phyloP scores from a whole-genome alignment of 352 stramenopile genomes.

The Phytophthora hibernalis region DNA sequence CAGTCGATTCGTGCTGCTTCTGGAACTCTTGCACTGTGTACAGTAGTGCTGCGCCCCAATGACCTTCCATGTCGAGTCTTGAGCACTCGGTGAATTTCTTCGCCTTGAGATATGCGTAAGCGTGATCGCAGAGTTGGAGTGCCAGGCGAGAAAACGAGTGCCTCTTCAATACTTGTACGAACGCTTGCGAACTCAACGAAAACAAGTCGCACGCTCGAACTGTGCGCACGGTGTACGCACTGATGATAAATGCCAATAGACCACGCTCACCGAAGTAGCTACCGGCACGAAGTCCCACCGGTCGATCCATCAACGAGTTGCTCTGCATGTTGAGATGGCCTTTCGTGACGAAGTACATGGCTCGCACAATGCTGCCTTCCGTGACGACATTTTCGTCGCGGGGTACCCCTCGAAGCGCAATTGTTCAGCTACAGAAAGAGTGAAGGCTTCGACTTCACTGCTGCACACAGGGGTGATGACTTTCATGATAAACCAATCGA shows the following conservation, averaged over 20 bases:
- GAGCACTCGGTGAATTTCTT: constrained; percentile 2
- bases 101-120: constrained; percentile 17
- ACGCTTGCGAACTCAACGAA: constrained; percentile 35
- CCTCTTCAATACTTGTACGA: constrained; percentile 43
- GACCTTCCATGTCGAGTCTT: constrained; percentile 25
- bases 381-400: constrained; percentile 58
- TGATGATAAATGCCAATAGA: constrained; percentile 51
- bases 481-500: constrained; percentile 45
- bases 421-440: constrained; percentile 35
- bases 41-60: constrained; percentile 26
- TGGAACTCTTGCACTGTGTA: constrained; percentile 7
- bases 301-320: constrained; percentile 19
- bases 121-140: constrained; percentile 8
- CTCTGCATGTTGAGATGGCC: constrained; percentile 47
- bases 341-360: constrained; percentile 73
- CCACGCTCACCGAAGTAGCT: constrained; percentile 63
- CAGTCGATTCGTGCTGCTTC: background rate
- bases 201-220: constrained; percentile 35
- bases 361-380: constrained; percentile 56
- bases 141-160: constrained; percentile 23
- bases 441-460: constrained; percentile 38
- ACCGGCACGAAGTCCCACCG: constrained; percentile 28
- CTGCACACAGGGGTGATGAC: constrained; percentile 42
- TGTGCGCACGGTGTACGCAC: constrained; percentile 32
- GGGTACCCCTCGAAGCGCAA: constrained; percentile 61